Evolutionary conservation across 1,284 basidiomycete genomes (phyloP), one percentile per base, ranked within the genome.

Genomic region (Rhodotorula sp.): DNA sequence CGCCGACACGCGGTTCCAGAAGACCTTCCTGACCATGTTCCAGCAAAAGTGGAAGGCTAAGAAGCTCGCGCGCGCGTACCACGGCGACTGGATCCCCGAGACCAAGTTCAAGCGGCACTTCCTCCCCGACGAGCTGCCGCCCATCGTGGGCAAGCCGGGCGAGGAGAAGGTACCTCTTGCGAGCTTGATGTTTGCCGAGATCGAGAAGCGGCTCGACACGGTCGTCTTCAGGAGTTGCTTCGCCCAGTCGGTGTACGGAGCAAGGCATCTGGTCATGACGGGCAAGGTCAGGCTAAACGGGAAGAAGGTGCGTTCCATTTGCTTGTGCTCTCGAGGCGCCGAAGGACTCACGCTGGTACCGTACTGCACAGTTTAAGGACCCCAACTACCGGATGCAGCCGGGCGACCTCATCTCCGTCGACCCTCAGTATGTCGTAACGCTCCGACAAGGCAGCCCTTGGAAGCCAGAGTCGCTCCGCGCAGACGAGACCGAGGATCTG

Each of bases 101-200:
- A 90, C 89, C 77, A 88, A 89, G 52, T 98, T 98, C 86, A 94
- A 95, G 80, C 88, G 91, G 62, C 95, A 93, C 90, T 98, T 93
- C 81, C 86, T 99, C 30, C 95, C 95, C 17, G 84, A 86, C 67
- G 88, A 86, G 0, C 84, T 99, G 20, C 94, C 95, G 0, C 90
- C 92, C 75, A 90, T 96, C 63, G 88, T 90, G 59, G 87, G 59
- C 20, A 63, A 30, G 20, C 47, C 55, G 48, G 49, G n/a, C 51
- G 68, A 59, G 71, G 49, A 44, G 22, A 47, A 48, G 66, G 76
- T 77, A 29, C 90, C 90, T 2, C 88, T 95, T 24, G 90, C 90
- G 59, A 91, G 90, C 79, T 85, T 97, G 84, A 93, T 97, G 90
- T 91, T 92, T 79, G 81, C 85, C 2, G 91, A 95, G 80, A 86